Evolutionary conservation across 1,139 yeast species (phyloP).

Genomic region (Hansenula sp.): DNA sequence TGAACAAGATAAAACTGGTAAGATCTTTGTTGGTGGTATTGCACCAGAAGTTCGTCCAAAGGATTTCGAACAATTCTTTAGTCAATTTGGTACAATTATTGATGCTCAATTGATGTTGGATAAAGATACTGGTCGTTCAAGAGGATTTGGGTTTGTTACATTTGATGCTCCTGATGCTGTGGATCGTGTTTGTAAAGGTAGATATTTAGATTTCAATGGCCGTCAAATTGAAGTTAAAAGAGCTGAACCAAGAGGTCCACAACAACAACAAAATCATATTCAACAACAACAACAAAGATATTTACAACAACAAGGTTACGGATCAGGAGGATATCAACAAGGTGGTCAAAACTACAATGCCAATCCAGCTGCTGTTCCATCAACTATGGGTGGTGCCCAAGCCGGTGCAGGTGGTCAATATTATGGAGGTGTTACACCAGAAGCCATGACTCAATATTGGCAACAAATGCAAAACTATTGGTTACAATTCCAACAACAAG

Average conservation of each 20-base stretch:
- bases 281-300: constrained; percentile 29
- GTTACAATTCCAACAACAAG: constrained; percentile 54
- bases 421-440: constrained; percentile 64
- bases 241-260: constrained; percentile 89
- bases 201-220: constrained; percentile 80
- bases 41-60: constrained; percentile 93
- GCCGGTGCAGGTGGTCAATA: constrained; percentile 22
- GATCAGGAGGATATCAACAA: background rate
- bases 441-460: constrained; percentile 86
- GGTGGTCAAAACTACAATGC: constrained; percentile 16
- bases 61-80: constrained; percentile 85
- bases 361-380: constrained; percentile 3
- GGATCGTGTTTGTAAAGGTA: constrained; percentile 82
- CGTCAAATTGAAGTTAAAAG: constrained; percentile 93
- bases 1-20: constrained; percentile 96
- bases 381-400: background rate
- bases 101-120: constrained; percentile 98
- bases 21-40: constrained; percentile 97
- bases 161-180: constrained; percentile 96
- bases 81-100: constrained; percentile 87
- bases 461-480: constrained; percentile 80
- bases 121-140: constrained; percentile 94
- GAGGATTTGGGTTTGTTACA: constrained; percentile 98
- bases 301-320: constrained; percentile 15
- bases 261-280: constrained; percentile 39